Percentiles rank a stretch among this genome's conserved stretches.
These are phyloP conservation scores for Candida cerambycidarum DNA, from an alignment of 805 yeast species.

Conservation along the genomic window DNA sequence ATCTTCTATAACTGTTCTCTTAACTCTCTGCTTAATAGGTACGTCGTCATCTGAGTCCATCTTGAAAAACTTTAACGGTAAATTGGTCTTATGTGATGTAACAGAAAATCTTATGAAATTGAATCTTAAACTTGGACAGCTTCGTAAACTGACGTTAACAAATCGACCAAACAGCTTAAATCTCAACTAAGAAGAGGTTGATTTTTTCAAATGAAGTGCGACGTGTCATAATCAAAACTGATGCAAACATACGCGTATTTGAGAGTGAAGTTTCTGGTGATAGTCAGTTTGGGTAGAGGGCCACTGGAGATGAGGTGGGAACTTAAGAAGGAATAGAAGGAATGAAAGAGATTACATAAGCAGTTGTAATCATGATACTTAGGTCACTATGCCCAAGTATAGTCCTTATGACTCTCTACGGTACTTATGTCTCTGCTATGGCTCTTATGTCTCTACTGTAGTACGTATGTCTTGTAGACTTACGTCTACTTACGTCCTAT, in stretches of 20 bases:
- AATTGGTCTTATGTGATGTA: neutral
- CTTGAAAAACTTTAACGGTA: neutral
- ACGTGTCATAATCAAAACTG: neutral
- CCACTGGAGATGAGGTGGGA: no score
- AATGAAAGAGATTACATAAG: no score
- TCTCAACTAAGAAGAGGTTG: neutral
- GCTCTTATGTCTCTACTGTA: no score
- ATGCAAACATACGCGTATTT: slow-evolving; percentile 1
- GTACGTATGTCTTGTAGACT: no score
- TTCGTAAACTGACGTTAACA: neutral
- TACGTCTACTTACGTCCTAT: no score
- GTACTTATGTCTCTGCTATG: no score
- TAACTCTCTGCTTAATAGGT: slow-evolving; percentile 19
- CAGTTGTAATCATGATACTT: no score
- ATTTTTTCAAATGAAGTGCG: slow-evolving; percentile 2
- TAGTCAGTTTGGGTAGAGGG: no score
- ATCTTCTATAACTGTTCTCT: slow-evolving; percentile 10
- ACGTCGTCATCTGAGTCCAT: slow-evolving; percentile 27
- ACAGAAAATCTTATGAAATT: neutral
- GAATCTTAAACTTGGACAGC: neutral
- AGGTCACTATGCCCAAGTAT: no score
- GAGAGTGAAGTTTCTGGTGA: no score
- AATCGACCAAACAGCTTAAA: slow-evolving; percentile 1
- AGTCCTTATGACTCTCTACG: no score
- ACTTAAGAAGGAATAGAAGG: no score